Percentiles rank a stretch among this genome's conserved stretches.
These are phyloP conservation scores for Zygosaccharomyces rouxii DNA, from an alignment of 805 yeast genomes.

Conservation along the genomic window DNA sequence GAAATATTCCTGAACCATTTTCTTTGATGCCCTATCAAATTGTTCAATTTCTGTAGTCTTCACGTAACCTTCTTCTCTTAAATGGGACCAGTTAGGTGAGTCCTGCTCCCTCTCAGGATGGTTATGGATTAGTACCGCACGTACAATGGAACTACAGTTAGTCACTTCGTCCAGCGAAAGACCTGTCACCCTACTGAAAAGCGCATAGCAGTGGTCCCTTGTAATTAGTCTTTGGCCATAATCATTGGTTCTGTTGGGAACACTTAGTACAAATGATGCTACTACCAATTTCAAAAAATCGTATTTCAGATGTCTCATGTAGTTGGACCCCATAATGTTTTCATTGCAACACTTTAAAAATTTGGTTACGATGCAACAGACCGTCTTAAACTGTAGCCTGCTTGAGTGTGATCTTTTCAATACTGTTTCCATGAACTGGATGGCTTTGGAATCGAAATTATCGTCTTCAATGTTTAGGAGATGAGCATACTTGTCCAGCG, in stretches of 20 bases:
- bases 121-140: constrained; percentile 22
- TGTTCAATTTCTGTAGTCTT: constrained; percentile 21
- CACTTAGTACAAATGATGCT: constrained; percentile 22
- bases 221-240: constrained; percentile 11
- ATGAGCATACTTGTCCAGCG: constrained; percentile 12
- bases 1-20: constrained; percentile 18
- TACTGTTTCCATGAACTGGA: constrained; percentile 15
- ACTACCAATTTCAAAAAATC: constrained; percentile 22
- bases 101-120: constrained; percentile 10
- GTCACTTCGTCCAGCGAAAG: constrained; percentile 20
- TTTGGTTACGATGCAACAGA: constrained; percentile 25
- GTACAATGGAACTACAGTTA: constrained; percentile 27
- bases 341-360: constrained; percentile 21
- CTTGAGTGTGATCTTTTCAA: constrained; percentile 20
- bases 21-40: constrained; percentile 22
- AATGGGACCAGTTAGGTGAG: background rate
- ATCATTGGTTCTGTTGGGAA: constrained; percentile 13
- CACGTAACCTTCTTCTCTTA: constrained; percentile 14
- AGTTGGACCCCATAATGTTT: constrained; percentile 14
- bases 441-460: constrained; percentile 4
- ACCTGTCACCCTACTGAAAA: constrained; percentile 23
- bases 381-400: constrained; percentile 22
- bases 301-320: constrained; percentile 19
- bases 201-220: constrained; percentile 16
- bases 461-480: constrained; percentile 5